These are phyloP conservation scores for Trichoderma afroharzianum DNA, from an alignment of 2,329 filamentous ascomycete genomes.

Conservation along the genomic window DNA sequence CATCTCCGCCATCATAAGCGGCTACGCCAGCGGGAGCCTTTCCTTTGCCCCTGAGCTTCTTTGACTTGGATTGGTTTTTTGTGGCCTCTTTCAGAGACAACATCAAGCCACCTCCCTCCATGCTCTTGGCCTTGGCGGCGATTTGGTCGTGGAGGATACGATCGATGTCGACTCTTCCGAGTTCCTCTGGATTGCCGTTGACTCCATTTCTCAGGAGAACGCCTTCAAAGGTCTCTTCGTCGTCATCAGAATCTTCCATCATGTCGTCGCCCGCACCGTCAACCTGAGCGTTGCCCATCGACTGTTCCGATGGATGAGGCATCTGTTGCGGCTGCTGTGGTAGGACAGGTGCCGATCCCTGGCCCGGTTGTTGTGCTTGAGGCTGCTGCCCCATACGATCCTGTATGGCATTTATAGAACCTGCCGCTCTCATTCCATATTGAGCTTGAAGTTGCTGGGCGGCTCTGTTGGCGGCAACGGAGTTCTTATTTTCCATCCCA, in stretches of 20 bases:
- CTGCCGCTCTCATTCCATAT: conserved; percentile 62
- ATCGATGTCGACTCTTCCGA: conserved; percentile 63
- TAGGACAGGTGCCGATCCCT: conserved; percentile 22
- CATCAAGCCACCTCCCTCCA: conserved; percentile 76
- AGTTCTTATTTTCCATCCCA: conserved; percentile 33
- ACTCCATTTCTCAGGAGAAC: conserved; percentile 57
- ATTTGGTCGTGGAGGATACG: conserved; percentile 66
- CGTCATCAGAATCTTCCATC: conserved; percentile 29
- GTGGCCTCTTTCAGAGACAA: conserved; percentile 60
- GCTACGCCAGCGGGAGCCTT: conserved; percentile 32
- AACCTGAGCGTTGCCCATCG: conserved; percentile 52
- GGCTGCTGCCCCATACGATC: conserved; percentile 36
- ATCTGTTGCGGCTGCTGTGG: conserved; percentile 26
- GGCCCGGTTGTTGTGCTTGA: conserved; percentile 28
- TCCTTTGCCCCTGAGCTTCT: conserved; percentile 24
- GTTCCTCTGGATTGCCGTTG: conserved; percentile 51
- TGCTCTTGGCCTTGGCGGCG: conserved; percentile 59
- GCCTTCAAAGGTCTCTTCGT: conserved; percentile 53
- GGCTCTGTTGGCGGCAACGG: conserved; percentile 51
- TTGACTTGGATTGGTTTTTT: conserved; percentile 28
- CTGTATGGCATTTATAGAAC: conserved; percentile 62
- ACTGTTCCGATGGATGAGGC: conserved; percentile 32
- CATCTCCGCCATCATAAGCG: conserved; percentile 61
- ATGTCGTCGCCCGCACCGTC: conserved; percentile 66
- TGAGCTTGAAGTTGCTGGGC: conserved; percentile 54